Conservation (phyloP, 1,284 basidiomycete species). For the Jaminaea rosea region DNA sequence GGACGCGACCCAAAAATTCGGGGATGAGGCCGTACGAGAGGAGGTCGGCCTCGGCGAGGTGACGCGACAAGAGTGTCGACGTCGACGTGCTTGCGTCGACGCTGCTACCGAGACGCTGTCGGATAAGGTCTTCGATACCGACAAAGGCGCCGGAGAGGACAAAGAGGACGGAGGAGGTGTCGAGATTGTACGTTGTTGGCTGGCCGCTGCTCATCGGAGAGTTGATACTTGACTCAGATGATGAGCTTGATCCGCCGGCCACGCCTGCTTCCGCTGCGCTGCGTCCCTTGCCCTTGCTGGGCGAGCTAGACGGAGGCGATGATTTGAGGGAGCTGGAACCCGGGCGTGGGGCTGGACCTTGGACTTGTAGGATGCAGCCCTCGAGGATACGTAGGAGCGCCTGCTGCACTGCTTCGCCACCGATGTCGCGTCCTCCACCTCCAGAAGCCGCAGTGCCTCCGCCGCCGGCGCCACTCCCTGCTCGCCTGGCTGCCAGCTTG, state of each 20-base stretch:
- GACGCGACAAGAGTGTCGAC: neutral
- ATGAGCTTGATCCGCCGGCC: too few species aligned
- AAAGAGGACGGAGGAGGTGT: conserved; percentile 56
- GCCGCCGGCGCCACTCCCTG: too few species aligned
- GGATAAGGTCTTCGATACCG: conserved; percentile 67
- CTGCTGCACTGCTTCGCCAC: conserved; percentile 93
- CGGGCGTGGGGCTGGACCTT: neutral
- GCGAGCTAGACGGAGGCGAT: neutral
- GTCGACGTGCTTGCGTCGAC: conserved; percentile 51
- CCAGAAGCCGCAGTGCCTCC: neutral
- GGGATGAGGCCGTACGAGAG: conserved; percentile 86
- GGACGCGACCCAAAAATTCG: conserved; percentile 77
- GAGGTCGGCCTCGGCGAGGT: conserved; percentile 54
- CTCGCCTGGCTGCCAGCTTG: conserved; percentile 64
- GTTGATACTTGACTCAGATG: neutral
- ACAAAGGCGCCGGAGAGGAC: conserved; percentile 76
- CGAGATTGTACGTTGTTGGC: conserved; percentile 66
- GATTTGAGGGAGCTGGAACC: neutral
- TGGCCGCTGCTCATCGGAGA: too few species aligned
- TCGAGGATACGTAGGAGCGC: conserved; percentile 83
- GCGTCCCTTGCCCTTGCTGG: too few species aligned
- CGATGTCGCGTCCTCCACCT: conserved; percentile 69
- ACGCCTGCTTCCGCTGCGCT: too few species aligned
- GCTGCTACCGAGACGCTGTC: conserved; percentile 58
- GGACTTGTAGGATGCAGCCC: conserved; percentile 56